Evolutionary conservation across 2,329 filamentous ascomycete genomes (phyloP), one percentile per base, ranked within the genome.

Genomic region (Botrytis paeoniae): DNA sequence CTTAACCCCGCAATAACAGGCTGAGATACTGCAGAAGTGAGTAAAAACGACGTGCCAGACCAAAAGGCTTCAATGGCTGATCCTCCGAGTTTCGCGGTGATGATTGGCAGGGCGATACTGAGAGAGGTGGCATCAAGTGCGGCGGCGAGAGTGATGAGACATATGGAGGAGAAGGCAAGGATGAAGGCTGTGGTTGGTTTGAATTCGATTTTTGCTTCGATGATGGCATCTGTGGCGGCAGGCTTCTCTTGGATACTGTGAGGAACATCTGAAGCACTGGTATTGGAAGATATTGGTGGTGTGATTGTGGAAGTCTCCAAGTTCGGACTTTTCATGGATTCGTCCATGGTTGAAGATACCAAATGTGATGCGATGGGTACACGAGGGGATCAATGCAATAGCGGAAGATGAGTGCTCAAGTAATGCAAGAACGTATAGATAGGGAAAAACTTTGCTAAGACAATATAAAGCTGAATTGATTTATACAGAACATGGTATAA

Each of bases 1-100:
- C 81, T 83, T 57, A 85, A 78, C 3, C 81, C 78, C 39, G 77
- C 76, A 79, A 82, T 79, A 74, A 82, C 81, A 59, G 88, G 89
- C 76, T 90, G 86, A 60, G 88, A 85, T 43, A 90, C 86, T 0
- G 91, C 89, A 72, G 87, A 89, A 4, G 89, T 88, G 8, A 93
- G 85, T 7, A 93, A 83, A 76, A 92, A 93, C 25, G 89, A 89
- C 7, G 91, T 93, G 2, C 91, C 91, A 20, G 89, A 87, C 91
- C 91, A 93, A 78, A 93, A 93, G 0, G 89, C 89, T 81, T 92
- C 84, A 45, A 89, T 85, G 3, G 86, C 87, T 0, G 84, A 85
- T 61, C 87, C 87, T 41, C 83, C 76, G 10, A 90, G 82, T 32
- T 85, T 85, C 12, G 80, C 75, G n/a, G 86, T 85, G 73, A 89